A percentile compares a stretch with the other conserved stretches of the same genome.
Evolutionary conservation across 192 early-diverging fungal genomes (phyloP).

Genomic region (Coemansia sp.): DNA sequence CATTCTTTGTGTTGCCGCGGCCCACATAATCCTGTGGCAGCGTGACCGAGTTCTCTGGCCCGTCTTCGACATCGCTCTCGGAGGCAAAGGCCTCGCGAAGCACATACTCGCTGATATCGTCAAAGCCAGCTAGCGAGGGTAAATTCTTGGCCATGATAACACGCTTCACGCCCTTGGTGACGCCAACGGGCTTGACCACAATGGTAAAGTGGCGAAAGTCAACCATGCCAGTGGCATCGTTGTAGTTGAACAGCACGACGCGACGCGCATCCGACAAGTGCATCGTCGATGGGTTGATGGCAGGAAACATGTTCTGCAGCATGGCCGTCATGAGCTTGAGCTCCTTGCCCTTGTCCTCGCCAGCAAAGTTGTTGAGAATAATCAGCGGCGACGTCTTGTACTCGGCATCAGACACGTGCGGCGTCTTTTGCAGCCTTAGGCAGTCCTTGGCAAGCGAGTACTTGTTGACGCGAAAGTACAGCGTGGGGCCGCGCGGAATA

Average conservation of each 20-base stretch:
- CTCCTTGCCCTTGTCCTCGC: slow-evolving; percentile 32
- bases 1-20: slow-evolving; percentile 63
- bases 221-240: slow-evolving; percentile 73
- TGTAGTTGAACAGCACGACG: slow-evolving; percentile 88
- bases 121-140: slow-evolving; percentile 71
- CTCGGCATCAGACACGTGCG: slow-evolving; percentile 72
- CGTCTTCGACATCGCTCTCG: slow-evolving; percentile 92
- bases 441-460: slow-evolving; percentile 86
- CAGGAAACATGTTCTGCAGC: slow-evolving; percentile 95
- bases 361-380: slow-evolving; percentile 52
- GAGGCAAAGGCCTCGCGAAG: slow-evolving; percentile 76
- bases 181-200: slow-evolving; percentile 79
- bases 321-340: slow-evolving; percentile 90
- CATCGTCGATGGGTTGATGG: slow-evolving; percentile 95
- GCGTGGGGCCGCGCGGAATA: slow-evolving; percentile 88
- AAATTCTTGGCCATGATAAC: slow-evolving; percentile 69
- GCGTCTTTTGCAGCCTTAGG: slow-evolving; percentile 66
- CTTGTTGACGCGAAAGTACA: slow-evolving; percentile 75
- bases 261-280: slow-evolving; percentile 82
- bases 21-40: slow-evolving; percentile 79
- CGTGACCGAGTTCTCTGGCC: slow-evolving; percentile 77
- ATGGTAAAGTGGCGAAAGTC: slow-evolving; percentile 95
- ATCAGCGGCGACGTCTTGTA: slow-evolving; percentile 77
- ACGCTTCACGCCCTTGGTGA: slow-evolving; percentile 85
- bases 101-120: slow-evolving; percentile 92